These are phyloP conservation scores for Saprolegnia diclina DNA, from an alignment of 352 stramenopile genomes.

Conservation along the genomic window DNA sequence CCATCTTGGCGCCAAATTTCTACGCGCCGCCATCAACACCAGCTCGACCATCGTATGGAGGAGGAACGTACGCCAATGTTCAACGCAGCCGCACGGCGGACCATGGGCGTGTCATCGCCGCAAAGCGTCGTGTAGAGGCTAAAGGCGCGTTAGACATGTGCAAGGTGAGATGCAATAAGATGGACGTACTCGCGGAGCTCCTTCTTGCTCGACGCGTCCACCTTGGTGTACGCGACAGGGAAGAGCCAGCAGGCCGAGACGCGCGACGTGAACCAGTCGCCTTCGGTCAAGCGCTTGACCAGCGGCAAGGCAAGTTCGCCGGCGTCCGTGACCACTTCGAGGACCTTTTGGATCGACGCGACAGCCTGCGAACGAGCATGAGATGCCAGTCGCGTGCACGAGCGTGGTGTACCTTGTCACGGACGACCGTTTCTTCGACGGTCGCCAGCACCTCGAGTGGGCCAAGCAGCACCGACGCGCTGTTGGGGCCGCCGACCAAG, in stretches of 20 bases:
- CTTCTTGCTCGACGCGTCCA: constrained; percentile 61
- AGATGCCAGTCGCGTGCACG: background rate
- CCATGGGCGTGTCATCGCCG: constrained; percentile 85
- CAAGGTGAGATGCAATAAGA: background rate
- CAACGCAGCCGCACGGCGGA: constrained; percentile 64
- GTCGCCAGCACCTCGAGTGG: constrained; percentile 87
- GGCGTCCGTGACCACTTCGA: constrained; percentile 51
- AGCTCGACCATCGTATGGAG: background rate
- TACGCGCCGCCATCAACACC: constrained; percentile 2
- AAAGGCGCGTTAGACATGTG: constrained; percentile 16
- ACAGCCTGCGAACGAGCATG: constrained; percentile 37
- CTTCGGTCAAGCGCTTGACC: constrained; percentile 69
- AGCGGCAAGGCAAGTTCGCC: constrained; percentile 68
- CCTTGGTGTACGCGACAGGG: constrained; percentile 60
- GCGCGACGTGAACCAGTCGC: constrained; percentile 86
- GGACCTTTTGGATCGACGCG: constrained; percentile 67
- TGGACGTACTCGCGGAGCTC: constrained; percentile 73
- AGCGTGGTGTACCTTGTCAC: constrained; percentile 54
- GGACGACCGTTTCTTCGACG: constrained; percentile 93
- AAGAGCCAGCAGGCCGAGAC: constrained; percentile 84
- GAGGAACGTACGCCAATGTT: constrained; percentile 59
- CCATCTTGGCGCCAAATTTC: constrained; percentile 67
- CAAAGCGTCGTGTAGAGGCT: constrained; percentile 75
- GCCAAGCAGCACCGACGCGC: constrained; percentile 69
- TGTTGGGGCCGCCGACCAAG: constrained; percentile 64